phyloP scores from a whole-genome alignment of 2,329 filamentous ascomycete genomes.

The Ceratocystis papillata region DNA sequence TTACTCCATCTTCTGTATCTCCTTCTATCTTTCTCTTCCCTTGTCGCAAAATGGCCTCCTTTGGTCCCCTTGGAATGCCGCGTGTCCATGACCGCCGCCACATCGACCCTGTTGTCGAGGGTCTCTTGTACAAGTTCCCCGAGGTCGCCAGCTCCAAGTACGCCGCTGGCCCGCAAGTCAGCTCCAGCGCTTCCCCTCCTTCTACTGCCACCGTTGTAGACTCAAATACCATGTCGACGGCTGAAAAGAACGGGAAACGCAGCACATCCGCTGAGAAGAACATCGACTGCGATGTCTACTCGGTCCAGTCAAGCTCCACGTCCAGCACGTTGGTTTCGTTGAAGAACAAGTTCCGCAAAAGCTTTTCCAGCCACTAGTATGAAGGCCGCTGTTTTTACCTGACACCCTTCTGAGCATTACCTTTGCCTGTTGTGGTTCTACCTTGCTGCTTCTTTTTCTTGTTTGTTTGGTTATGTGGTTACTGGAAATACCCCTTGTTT shows the following conservation, averaged over 20 bases:
- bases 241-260: slow-evolving; percentile 13
- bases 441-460: neutral
- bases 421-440: neutral
- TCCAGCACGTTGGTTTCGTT: neutral
- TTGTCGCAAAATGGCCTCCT: slow-evolving; percentile 20
- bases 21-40: neutral
- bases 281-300: slow-evolving; percentile 1
- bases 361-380: slow-evolving; percentile 17
- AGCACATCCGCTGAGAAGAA: neutral
- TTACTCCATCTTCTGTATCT: neutral
- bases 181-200: neutral
- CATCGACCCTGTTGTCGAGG: slow-evolving; percentile 25
- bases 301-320: slow-evolving; percentile 3
- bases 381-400: neutral
- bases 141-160: slow-evolving; percentile 8
- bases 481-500: neutral
- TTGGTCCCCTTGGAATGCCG: slow-evolving; percentile 22
- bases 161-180: neutral
- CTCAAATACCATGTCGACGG: neutral
- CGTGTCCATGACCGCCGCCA: slow-evolving; percentile 25
- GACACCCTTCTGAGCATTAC: too few species aligned
- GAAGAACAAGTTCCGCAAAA: slow-evolving; percentile 22
- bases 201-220: neutral
- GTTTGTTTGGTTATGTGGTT: neutral
- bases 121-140: slow-evolving; percentile 25